These are phyloP conservation scores for Begonia peltatifolia DNA, from an alignment of 306 rosid genomes.

Conservation along the genomic window DNA sequence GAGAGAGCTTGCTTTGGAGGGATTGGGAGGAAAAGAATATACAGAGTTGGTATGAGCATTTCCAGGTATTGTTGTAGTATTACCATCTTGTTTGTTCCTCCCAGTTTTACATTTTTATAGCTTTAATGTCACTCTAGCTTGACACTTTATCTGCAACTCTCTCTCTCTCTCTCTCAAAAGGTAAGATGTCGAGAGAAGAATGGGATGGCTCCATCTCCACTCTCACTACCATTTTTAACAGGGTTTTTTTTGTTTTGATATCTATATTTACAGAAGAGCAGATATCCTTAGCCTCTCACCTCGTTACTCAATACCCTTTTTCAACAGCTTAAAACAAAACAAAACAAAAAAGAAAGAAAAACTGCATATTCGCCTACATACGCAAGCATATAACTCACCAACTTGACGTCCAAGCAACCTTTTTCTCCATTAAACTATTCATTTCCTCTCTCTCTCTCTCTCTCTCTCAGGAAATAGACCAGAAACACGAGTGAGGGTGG, in stretches of 20 bases:
- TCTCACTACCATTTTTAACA: constrained; percentile 24
- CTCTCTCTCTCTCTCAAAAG: constrained; percentile 23
- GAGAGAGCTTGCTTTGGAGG: no score
- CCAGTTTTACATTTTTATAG: constrained; percentile 4
- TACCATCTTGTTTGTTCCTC: no score
- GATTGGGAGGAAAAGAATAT: no score
- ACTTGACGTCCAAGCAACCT: constrained; percentile 52
- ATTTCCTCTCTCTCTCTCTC: constrained; percentile 5
- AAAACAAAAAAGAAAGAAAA: background rate
- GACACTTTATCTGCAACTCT: constrained; percentile 52
- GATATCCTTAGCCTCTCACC: no score
- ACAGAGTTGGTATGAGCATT: no score
- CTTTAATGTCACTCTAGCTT: constrained; percentile 62
- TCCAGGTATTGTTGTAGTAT: no score
- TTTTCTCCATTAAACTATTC: constrained; percentile 15
- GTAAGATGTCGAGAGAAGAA: constrained; percentile 48
- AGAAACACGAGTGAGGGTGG: background rate
- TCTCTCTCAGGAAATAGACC: constrained; percentile 5
- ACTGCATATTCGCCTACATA: constrained; percentile 10
- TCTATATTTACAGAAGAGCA: background rate
- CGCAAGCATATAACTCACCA: constrained; percentile 21
- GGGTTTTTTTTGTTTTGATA: background rate
- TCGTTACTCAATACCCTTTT: no score
- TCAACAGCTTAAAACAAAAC: no score
- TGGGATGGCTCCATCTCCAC: constrained; percentile 60